phyloP scores from a whole-genome alignment of 1,284 basidiomycete species.

The Bondarzewia mesenterica region DNA sequence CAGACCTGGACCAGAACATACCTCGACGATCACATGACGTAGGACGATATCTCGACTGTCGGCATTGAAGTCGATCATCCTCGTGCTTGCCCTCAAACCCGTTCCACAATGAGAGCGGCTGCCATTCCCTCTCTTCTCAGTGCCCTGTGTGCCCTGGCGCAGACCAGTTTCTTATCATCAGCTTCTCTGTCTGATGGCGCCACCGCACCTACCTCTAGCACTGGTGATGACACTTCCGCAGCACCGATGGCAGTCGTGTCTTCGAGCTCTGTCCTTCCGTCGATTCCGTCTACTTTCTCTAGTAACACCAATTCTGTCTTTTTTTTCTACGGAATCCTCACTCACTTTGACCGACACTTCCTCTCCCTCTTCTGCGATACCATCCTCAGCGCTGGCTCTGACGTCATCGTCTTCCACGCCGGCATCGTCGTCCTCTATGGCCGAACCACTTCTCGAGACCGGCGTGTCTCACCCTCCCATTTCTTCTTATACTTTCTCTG shows the following conservation, averaged over 20 bases:
- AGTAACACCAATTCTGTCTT: not conserved
- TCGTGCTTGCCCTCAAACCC: not conserved
- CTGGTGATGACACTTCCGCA: not conserved
- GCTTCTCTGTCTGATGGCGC: not conserved
- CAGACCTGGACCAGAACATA: too few relatives aligned
- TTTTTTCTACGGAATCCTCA: not conserved
- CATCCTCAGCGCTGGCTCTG: not conserved
- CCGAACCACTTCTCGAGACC: not conserved
- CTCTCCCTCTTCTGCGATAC: not conserved
- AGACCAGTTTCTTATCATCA: not conserved
- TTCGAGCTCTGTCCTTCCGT: not conserved
- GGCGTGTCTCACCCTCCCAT: not conserved
- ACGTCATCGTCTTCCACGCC: not conserved
- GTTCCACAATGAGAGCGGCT: not conserved
- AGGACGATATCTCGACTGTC: too few relatives aligned
- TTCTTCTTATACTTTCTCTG: constrained; percentile 16
- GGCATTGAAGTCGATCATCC: not conserved
- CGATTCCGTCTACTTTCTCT: not conserved
- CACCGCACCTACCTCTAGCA: too few relatives aligned
- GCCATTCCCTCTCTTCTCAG: not conserved
- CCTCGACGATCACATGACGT: too few relatives aligned
- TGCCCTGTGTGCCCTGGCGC: not conserved
- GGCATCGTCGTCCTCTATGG: not conserved
- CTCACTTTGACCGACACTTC: not conserved
- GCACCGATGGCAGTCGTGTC: not conserved